A percentile compares a stretch with the other conserved stretches of the same genome.
Evolutionary conservation across 495 filamentous ascomycete species (phyloP).

Genomic region (Aspergillus steynii): DNA sequence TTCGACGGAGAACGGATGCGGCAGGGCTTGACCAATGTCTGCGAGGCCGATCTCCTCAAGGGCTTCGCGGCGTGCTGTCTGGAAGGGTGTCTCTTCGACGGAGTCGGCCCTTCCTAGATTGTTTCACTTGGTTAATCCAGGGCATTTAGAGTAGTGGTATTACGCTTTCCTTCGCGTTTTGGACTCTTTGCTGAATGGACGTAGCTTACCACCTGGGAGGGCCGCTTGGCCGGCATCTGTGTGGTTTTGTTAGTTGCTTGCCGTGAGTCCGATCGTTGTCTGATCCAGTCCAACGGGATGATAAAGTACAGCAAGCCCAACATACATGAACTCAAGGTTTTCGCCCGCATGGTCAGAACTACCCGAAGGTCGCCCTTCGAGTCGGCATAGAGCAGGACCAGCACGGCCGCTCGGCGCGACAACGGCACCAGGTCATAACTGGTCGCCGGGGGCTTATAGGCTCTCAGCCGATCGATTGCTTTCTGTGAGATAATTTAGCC

Average conservation of each 20-base stretch:
- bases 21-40: slow-evolving; percentile 59
- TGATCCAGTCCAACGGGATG: neutral
- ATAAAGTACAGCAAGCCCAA: neutral
- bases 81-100: slow-evolving; percentile 54
- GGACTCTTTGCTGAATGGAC: neutral
- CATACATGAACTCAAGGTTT: slow-evolving; percentile 64
- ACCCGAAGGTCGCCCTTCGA: slow-evolving; percentile 71
- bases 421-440: slow-evolving; percentile 65
- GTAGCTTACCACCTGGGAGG: slow-evolving; percentile 71
- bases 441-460: slow-evolving; percentile 63
- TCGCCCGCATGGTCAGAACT: slow-evolving; percentile 83
- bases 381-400: slow-evolving; percentile 85
- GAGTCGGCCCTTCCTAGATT: slow-evolving; percentile 50
- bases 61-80: slow-evolving; percentile 85
- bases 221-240: slow-evolving; percentile 75
- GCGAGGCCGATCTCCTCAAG: slow-evolving; percentile 89
- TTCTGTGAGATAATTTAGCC: slow-evolving; percentile 46
- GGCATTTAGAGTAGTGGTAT: too few species aligned
- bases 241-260: neutral
- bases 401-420: slow-evolving; percentile 74
- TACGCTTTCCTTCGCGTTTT: too few species aligned
- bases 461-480: slow-evolving; percentile 73
- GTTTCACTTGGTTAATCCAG: slow-evolving; percentile 1
- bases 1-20: slow-evolving; percentile 73
- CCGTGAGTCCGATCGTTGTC: neutral